These are phyloP conservation scores for Marasmius oreades DNA, from an alignment of 1,284 basidiomycete species.

Conservation along the genomic window DNA sequence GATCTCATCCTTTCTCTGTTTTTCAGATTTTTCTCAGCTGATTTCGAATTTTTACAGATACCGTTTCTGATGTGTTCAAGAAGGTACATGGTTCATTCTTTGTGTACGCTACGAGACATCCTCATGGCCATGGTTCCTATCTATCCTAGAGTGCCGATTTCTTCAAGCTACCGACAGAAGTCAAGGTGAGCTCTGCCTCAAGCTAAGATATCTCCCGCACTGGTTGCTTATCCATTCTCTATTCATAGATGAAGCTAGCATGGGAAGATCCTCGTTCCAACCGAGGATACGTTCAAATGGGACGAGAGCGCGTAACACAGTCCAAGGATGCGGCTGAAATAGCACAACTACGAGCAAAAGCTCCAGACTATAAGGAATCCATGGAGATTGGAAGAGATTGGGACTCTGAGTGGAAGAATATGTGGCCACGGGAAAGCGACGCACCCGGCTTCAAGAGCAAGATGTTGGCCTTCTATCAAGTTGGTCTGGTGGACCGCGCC, in stretches of 20 bases:
- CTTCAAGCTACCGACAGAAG: slow-evolving; percentile 60
- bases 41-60: slow-evolving; percentile 22
- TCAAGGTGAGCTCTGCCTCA: slow-evolving; percentile 44
- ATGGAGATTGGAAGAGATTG: slow-evolving; percentile 86
- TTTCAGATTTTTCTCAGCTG: too few species aligned
- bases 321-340: slow-evolving; percentile 72
- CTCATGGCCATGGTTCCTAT: slow-evolving; percentile 1
- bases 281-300: slow-evolving; percentile 76
- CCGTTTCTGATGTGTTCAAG: slow-evolving; percentile 53
- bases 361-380: slow-evolving; percentile 79
- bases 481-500: slow-evolving; percentile 23
- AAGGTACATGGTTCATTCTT: slow-evolving; percentile 42
- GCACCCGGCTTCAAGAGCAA: slow-evolving; percentile 65
- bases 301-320: slow-evolving; percentile 79
- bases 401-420: slow-evolving; percentile 72
- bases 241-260: slow-evolving; percentile 48
- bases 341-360: slow-evolving; percentile 60
- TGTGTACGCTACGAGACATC: background rate
- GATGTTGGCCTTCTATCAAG: slow-evolving; percentile 75
- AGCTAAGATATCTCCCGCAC: background rate
- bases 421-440: slow-evolving; percentile 68
- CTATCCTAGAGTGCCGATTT: slow-evolving; percentile 62
- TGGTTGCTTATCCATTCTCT: background rate
- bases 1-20: background rate
- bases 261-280: slow-evolving; percentile 84